phyloP scores from a whole-genome alignment of 2,329 filamentous ascomycete species.

The Verticillium zaregamsianum region DNA sequence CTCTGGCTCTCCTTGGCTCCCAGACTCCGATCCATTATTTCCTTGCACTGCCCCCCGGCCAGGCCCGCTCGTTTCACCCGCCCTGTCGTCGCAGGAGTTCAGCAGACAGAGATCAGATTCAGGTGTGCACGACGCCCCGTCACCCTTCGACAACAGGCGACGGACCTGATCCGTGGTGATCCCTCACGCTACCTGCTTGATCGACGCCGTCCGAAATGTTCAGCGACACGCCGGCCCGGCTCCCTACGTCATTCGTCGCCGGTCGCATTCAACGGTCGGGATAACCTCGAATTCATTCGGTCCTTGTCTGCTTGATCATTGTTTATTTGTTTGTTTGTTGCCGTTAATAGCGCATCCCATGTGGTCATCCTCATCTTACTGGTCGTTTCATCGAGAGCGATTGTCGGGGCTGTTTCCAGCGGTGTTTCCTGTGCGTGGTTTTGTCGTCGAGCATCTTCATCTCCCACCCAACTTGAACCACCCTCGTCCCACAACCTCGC shows the following conservation, averaged over 20 bases:
- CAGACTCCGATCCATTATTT: neutral
- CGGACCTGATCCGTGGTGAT: neutral
- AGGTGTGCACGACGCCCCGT: neutral
- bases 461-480: conserved; percentile 27
- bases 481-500: conserved; percentile 30
- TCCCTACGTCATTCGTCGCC: neutral
- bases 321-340: neutral
- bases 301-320: neutral
- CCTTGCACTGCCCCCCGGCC: neutral
- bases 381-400: neutral
- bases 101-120: neutral
- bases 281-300: neutral
- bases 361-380: neutral
- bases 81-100: neutral
- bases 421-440: neutral
- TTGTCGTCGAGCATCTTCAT: neutral
- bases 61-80: neutral
- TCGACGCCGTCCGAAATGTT: neutral
- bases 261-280: neutral
- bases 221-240: neutral
- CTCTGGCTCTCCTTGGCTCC: neutral
- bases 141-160: neutral
- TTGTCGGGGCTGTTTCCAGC: neutral
- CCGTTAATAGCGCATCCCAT: neutral
- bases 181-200: neutral